A percentile compares a stretch with the other conserved stretches of the same genome.
Evolutionary conservation across 1,284 basidiomycete genomes (phyloP).

Genomic region (Cerrena zonata): DNA sequence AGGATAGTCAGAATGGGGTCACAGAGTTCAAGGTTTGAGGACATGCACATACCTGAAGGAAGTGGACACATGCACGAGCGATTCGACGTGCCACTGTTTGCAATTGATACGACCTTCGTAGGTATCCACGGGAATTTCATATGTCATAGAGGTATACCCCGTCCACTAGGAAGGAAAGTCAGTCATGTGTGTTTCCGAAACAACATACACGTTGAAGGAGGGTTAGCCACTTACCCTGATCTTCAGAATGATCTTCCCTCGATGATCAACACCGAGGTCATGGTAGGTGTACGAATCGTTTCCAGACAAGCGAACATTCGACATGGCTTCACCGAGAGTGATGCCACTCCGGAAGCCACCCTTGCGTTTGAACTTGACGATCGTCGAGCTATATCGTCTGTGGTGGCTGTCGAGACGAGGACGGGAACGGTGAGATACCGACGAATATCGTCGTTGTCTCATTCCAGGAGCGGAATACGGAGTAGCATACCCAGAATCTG

Average conservation of each 20-base stretch:
- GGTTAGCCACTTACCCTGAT: conserved; percentile 58
- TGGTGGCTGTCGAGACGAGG: conserved; percentile 40
- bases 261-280: conserved; percentile 57
- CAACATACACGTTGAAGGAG: conserved; percentile 3
- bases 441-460: conserved; percentile 49
- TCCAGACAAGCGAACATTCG: conserved; percentile 52
- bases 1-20: conserved; percentile 5
- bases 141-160: conserved; percentile 64
- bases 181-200: background rate
- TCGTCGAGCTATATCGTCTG: conserved; percentile 37
- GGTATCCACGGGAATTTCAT: conserved; percentile 67
- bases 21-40: conserved; percentile 7
- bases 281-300: conserved; percentile 55
- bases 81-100: conserved; percentile 64
- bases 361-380: conserved; percentile 71
- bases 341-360: conserved; percentile 61
- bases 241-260: conserved; percentile 55
- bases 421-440: conserved; percentile 45
- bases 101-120: conserved; percentile 61
- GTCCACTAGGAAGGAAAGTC: conserved; percentile 48
- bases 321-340: conserved; percentile 64
- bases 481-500: conserved; percentile 22
- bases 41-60: conserved; percentile 52
- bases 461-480: conserved; percentile 27
- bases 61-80: conserved; percentile 66